These are phyloP conservation scores for Dissoconium aciculare DNA, from an alignment of 2,329 filamentous ascomycete species.

Conservation along the genomic window DNA sequence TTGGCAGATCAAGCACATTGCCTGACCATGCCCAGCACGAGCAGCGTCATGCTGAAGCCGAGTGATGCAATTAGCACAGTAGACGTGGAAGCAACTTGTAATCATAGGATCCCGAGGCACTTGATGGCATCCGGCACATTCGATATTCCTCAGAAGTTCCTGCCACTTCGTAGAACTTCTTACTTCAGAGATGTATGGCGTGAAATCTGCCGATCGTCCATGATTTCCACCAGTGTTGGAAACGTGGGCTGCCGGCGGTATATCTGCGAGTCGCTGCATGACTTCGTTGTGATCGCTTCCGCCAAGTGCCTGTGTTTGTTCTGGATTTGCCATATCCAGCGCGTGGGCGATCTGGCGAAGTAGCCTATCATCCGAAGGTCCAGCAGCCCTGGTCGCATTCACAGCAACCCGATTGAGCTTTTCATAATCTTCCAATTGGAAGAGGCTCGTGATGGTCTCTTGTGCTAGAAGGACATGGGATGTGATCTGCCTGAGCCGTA, in stretches of 20 bases:
- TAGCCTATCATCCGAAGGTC: too few relatives aligned
- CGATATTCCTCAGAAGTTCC: constrained; percentile 21
- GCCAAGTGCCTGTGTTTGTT: too few relatives aligned
- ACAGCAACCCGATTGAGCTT: constrained; percentile 21
- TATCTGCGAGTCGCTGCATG: too few relatives aligned
- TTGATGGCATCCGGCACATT: constrained; percentile 32
- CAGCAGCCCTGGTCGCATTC: constrained; percentile 6
- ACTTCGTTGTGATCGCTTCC: constrained; percentile 7
- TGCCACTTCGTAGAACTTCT: constrained; percentile 23
- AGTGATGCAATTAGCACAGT: constrained; percentile 37
- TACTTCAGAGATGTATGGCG: constrained; percentile 27
- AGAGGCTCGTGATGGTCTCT: constrained; percentile 29
- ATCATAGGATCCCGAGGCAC: constrained; percentile 28
- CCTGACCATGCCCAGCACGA: constrained; percentile 10
- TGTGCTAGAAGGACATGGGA: constrained; percentile 36
- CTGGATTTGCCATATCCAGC: too few relatives aligned
- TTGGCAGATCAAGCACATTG: constrained; percentile 25
- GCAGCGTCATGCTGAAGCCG: constrained; percentile 20
- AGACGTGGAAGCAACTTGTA: constrained; percentile 41
- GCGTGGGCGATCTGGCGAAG: too few relatives aligned
- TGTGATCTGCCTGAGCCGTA: constrained; percentile 38
- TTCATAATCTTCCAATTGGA: constrained; percentile 33
- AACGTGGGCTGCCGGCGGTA: too few relatives aligned
- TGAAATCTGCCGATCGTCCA: constrained; percentile 28
- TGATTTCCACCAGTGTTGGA: too few relatives aligned